phyloP scores from a whole-genome alignment of 768 basidiomycete genomes.

The Amanita phalloides region DNA sequence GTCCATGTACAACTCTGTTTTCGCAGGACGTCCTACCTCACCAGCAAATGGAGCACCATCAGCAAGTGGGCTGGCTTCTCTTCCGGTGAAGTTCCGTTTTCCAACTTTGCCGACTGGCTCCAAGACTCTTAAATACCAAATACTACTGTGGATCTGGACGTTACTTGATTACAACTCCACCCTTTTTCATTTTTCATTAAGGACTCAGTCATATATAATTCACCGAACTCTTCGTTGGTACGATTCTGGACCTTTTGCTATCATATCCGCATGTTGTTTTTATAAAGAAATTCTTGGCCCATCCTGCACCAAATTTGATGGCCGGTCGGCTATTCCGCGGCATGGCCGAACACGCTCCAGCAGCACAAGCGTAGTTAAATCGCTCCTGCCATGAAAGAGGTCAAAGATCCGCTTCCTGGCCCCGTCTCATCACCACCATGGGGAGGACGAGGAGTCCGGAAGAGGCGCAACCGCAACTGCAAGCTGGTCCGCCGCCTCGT shows the following conservation, averaged over 20 bases:
- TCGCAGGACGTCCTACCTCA: conserved; percentile 3
- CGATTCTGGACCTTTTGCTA: no score
- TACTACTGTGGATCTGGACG: background rate
- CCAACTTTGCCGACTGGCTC: conserved; percentile 8
- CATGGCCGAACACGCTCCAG: background rate
- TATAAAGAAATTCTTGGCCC: no score
- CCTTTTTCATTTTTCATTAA: background rate
- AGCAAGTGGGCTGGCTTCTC: conserved; percentile 4
- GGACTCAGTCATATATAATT: background rate
- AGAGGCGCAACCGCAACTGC: background rate
- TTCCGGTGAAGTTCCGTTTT: conserved; percentile 3
- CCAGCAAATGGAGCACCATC: conserved; percentile 6
- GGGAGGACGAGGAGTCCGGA: background rate
- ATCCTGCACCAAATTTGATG: background rate
- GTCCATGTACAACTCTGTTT: background rate
- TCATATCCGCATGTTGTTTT: background rate
- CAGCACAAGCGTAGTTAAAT: background rate
- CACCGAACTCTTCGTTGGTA: no score
- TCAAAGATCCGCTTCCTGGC: background rate
- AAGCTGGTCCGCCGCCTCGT: background rate
- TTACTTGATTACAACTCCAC: background rate
- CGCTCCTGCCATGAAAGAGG: background rate
- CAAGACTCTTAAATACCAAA: conserved; percentile 1
- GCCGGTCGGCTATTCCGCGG: background rate
- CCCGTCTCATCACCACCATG: background rate